These are phyloP conservation scores for Vaccinium vitisidaea DNA, from an alignment of 148 eudicot genomes.

Conservation along the genomic window DNA sequence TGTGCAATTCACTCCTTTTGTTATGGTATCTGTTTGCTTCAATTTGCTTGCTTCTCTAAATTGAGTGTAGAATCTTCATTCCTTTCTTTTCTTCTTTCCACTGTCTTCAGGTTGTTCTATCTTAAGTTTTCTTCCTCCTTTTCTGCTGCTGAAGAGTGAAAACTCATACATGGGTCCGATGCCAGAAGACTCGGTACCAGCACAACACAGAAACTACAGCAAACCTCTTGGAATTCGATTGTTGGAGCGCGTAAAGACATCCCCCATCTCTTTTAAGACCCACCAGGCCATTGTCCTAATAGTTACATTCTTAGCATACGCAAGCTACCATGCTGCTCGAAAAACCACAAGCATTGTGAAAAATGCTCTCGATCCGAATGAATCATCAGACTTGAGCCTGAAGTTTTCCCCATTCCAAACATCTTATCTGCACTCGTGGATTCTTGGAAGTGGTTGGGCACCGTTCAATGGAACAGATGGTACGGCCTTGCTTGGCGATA, in stretches of 20 bases:
- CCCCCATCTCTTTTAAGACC: slow-evolving; percentile 60
- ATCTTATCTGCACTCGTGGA: slow-evolving; percentile 32
- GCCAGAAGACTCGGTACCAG: slow-evolving; percentile 21
- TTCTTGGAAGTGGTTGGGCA: slow-evolving; percentile 64
- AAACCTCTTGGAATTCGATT: slow-evolving; percentile 65
- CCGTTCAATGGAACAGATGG: slow-evolving; percentile 79
- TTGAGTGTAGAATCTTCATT: not conserved
- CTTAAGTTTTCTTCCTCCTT: slow-evolving; percentile 13
- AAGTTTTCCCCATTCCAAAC: slow-evolving; percentile 41
- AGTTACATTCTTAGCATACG: slow-evolving; percentile 73
- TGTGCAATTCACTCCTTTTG: slow-evolving; percentile 5
- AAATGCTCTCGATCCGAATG: slow-evolving; percentile 79
- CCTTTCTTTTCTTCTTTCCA: not conserved
- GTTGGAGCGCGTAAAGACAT: slow-evolving; percentile 46
- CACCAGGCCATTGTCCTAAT: slow-evolving; percentile 74
- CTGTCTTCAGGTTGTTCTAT: slow-evolving; percentile 31
- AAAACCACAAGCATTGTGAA: slow-evolving; percentile 87
- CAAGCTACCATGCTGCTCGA: slow-evolving; percentile 73
- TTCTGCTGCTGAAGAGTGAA: not conserved
- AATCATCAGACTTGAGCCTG: slow-evolving; percentile 37
- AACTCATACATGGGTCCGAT: slow-evolving; percentile 47
- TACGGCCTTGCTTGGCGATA: slow-evolving; percentile 75
- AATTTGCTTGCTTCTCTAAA: not conserved
- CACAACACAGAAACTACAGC: slow-evolving; percentile 31
- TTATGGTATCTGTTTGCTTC: not conserved